Conservation (phyloP, 352 stramenopile genomes). For the Globisporangium nunn region DNA sequence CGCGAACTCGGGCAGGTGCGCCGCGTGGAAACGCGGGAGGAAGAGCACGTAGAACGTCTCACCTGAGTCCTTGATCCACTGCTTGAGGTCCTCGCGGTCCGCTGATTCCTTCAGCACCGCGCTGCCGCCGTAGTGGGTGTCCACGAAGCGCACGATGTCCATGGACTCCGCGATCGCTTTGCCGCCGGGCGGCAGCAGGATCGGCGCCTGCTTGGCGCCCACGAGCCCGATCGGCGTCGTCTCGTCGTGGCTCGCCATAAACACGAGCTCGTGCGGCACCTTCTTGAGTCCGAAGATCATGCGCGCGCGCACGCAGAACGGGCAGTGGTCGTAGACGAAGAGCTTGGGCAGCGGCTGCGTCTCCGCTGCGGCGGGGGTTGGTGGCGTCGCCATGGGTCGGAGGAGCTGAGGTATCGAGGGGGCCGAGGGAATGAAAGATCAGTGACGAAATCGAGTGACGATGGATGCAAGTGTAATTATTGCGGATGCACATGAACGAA, state of each 20-base stretch:
- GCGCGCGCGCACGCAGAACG: conserved; percentile 34
- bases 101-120: conserved; percentile 24
- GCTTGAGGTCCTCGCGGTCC: conserved; percentile 29
- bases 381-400: no score
- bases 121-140: conserved; percentile 25
- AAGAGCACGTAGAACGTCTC: conserved; percentile 34
- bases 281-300: conserved; percentile 46
- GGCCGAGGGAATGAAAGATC: no score
- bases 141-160: conserved; percentile 42
- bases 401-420: no score
- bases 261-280: conserved; percentile 25
- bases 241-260: conserved; percentile 39
- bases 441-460: no score
- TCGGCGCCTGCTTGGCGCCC: conserved; percentile 30
- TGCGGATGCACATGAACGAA: no score
- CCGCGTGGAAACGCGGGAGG: conserved; percentile 39
- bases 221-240: conserved; percentile 29
- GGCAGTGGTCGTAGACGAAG: conserved; percentile 45
- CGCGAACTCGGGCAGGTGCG: conserved; percentile 38
- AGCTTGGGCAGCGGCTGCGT: conserved; percentile 18
- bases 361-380: background rate
- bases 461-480: no score
- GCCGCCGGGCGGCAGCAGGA: conserved; percentile 18
- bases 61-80: conserved; percentile 39
- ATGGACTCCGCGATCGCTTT: conserved; percentile 31